A percentile compares a stretch with the other conserved stretches of the same genome.
Conservation (phyloP, 2,329 filamentous ascomycete species). For the Pseudogymnoascus sp. region DNA sequence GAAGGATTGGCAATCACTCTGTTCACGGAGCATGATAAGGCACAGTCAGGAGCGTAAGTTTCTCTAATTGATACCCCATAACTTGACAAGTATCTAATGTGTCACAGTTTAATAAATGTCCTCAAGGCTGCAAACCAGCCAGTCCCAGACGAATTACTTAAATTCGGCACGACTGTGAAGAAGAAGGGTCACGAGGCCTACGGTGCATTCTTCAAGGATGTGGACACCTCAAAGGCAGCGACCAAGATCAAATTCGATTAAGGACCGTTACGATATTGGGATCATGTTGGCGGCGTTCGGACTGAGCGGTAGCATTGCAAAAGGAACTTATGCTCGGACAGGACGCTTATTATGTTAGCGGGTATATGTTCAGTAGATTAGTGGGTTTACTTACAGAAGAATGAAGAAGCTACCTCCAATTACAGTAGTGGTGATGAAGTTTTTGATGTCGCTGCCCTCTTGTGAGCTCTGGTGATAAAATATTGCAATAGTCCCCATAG, state of each 20-base stretch:
- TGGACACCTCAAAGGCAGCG: constrained; percentile 72
- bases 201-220: constrained; percentile 91
- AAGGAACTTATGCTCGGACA: constrained; percentile 49
- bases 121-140: constrained; percentile 86
- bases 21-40: constrained; percentile 93
- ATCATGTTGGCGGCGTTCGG: constrained; percentile 13
- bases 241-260: constrained; percentile 89
- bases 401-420: constrained; percentile 9
- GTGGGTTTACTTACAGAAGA: constrained; percentile 23
- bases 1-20: constrained; percentile 83
- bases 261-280: constrained; percentile 22
- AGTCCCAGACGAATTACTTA: constrained; percentile 83
- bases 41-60: constrained; percentile 77
- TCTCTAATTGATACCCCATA: background rate
- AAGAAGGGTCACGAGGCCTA: constrained; percentile 97
- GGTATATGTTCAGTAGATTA: constrained; percentile 23
- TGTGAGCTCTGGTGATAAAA: constrained; percentile 22
- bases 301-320: constrained; percentile 41
- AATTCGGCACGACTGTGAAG: constrained; percentile 97
- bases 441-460: constrained; percentile 3
- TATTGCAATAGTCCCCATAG: constrained; percentile 37
- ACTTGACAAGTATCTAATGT: background rate
- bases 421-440: background rate
- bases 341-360: constrained; percentile 34
- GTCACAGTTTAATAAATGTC: constrained; percentile 75